These are phyloP conservation scores for Maudiozyma bulderi DNA, from an alignment of 805 yeast genomes.

Conservation along the genomic window DNA sequence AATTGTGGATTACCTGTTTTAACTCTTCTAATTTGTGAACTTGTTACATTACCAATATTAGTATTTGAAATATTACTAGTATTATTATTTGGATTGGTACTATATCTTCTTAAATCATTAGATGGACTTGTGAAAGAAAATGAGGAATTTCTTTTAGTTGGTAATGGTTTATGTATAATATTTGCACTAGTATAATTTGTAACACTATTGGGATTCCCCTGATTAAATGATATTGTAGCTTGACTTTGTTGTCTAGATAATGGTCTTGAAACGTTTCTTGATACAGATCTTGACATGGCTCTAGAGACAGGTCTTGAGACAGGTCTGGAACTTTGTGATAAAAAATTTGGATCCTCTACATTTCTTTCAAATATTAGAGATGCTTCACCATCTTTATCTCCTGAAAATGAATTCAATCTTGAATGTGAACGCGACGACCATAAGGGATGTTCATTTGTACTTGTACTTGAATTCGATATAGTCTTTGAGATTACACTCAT, in stretches of 20 bases:
- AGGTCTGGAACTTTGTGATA: not conserved
- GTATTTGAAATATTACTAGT: not conserved
- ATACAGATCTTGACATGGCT: not conserved
- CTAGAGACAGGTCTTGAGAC: not conserved
- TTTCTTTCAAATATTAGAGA: conserved; percentile 49
- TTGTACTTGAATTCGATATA: not conserved
- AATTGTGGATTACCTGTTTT: not conserved
- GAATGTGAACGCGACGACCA: not conserved
- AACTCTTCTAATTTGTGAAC: not conserved
- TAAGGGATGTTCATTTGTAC: not conserved
- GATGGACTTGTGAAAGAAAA: not conserved
- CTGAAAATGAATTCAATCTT: not conserved
- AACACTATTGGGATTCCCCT: not conserved
- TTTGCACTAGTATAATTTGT: not conserved
- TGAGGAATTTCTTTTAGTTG: not conserved
- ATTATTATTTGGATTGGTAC: not conserved
- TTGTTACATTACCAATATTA: not conserved
- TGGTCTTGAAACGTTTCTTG: not conserved
- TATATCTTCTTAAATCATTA: not conserved
- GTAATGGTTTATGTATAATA: not conserved
- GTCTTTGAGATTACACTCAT: not conserved
- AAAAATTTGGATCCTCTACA: conserved; percentile 46
- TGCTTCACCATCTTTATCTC: not conserved
- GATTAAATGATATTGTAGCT: not conserved
- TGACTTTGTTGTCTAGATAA: not conserved